Conservation (phyloP, 108 stramenopile genomes). For the Chaetoceros tenuissimus region DNA sequence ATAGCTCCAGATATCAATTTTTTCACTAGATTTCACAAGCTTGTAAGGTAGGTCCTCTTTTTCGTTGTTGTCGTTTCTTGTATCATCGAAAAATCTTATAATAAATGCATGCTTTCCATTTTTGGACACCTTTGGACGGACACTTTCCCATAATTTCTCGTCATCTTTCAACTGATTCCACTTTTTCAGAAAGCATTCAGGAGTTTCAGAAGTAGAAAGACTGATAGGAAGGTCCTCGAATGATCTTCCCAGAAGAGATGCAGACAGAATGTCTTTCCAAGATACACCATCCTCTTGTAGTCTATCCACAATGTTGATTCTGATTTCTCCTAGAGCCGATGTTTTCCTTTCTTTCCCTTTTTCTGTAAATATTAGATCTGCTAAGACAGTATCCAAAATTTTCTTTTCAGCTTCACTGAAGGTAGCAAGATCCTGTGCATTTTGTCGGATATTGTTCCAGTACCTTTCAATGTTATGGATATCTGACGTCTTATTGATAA, state of each 20-base stretch:
- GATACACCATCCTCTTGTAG: conserved; percentile 1
- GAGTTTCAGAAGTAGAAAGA: conserved; percentile 10
- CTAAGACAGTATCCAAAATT: not conserved
- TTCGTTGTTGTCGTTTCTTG: conserved; percentile 2
- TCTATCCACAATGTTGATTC: not conserved
- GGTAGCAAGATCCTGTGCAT: conserved; percentile 18
- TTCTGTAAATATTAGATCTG: conserved; percentile 3
- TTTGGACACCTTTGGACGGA: conserved; percentile 14
- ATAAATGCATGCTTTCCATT: conserved; percentile 15
- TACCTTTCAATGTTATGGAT: conserved; percentile 12
- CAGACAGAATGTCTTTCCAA: conserved; percentile 28
- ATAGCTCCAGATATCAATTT: no score
- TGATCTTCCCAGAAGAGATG: conserved; percentile 12
- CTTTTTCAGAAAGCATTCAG: conserved; percentile 7
- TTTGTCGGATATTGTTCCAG: conserved; percentile 15
- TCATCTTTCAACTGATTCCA: conserved; percentile 20
- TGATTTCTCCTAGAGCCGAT: not conserved
- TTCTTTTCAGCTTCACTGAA: not conserved
- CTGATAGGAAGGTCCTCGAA: conserved; percentile 30
- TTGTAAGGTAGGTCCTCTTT: no score
- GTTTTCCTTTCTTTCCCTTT: not conserved
- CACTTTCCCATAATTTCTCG: conserved; percentile 18
- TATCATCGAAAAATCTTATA: conserved; percentile 17
- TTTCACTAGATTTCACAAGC: no score
- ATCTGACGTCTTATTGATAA: conserved; percentile 1